phyloP scores from a whole-genome alignment of 768 basidiomycete species.

The Phylloporus sp. region DNA sequence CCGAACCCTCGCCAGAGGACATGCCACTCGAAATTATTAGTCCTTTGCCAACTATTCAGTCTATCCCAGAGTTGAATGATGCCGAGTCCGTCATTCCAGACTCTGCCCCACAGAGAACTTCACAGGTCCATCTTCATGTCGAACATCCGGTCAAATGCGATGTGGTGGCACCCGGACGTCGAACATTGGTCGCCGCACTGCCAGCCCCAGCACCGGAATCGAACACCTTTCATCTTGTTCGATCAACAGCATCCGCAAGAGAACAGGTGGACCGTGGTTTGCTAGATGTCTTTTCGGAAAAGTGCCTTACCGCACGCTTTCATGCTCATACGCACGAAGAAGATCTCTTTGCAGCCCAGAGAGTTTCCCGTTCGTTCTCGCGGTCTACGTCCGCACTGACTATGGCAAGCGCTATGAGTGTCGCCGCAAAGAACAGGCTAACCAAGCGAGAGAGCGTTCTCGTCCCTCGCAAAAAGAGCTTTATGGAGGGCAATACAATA shows the following conservation, averaged over 20 bases:
- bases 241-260: slow-evolving; percentile 62
- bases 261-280: slow-evolving; percentile 73
- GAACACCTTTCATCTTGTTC: slow-evolving; percentile 61
- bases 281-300: slow-evolving; percentile 76
- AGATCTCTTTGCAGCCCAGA: slow-evolving; percentile 57
- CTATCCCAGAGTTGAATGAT: slow-evolving; percentile 47
- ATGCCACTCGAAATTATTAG: slow-evolving; percentile 38
- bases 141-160: slow-evolving; percentile 21
- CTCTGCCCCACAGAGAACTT: background rate
- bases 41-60: slow-evolving; percentile 52
- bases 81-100: slow-evolving; percentile 6
- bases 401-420: slow-evolving; percentile 52
- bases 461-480: slow-evolving; percentile 56
- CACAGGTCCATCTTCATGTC: slow-evolving; percentile 19
- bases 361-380: slow-evolving; percentile 42
- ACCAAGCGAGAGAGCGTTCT: slow-evolving; percentile 69
- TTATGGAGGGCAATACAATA: slow-evolving; percentile 29
- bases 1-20: slow-evolving; percentile 38
- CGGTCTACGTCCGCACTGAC: slow-evolving; percentile 58
- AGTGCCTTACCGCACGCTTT: slow-evolving; percentile 63
- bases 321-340: slow-evolving; percentile 61
- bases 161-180: slow-evolving; percentile 36
- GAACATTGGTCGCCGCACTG: slow-evolving; percentile 58
- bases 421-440: slow-evolving; percentile 53
- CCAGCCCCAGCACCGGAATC: slow-evolving; percentile 46